These are phyloP conservation scores for Solanum lycopersicoides DNA, from an alignment of 257 asterid genomes.

Conservation along the genomic window DNA sequence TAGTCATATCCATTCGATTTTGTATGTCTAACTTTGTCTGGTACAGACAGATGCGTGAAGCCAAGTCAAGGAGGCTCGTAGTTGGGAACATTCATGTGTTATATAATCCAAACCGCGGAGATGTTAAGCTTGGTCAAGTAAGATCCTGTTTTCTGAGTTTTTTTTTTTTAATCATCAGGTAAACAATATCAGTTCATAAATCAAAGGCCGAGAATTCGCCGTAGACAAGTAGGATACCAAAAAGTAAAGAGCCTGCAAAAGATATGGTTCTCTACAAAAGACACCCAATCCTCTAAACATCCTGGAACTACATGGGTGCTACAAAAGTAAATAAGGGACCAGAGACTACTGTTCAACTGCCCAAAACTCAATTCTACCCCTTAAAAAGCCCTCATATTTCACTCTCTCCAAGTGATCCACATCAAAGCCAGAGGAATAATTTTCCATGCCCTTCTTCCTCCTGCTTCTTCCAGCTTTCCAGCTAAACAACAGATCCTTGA, in stretches of 20 bases:
- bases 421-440: not conserved
- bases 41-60: conserved; percentile 27
- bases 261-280: not conserved
- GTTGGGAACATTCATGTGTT: conserved; percentile 33
- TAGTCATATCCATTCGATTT: not conserved
- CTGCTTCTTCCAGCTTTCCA: not conserved
- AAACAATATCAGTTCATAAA: not conserved
- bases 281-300: not conserved
- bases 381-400: not conserved
- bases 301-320: not conserved
- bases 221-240: not conserved
- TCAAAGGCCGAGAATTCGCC: not conserved
- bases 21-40: conserved; percentile 8
- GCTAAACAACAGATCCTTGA: not conserved
- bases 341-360: not conserved
- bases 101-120: conserved; percentile 26
- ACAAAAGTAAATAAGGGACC: not conserved
- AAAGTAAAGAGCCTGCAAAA: not conserved
- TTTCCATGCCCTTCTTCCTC: not conserved
- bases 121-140: conserved; percentile 34
- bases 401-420: not conserved
- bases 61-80: conserved; percentile 16
- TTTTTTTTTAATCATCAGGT: not conserved
- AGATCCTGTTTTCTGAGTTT: not conserved
- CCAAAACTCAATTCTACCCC: not conserved